Percentiles rank a stretch among this genome's conserved stretches.
Evolutionary conservation across 1,284 basidiomycete genomes (phyloP).

Genomic region (Melampsora americana): DNA sequence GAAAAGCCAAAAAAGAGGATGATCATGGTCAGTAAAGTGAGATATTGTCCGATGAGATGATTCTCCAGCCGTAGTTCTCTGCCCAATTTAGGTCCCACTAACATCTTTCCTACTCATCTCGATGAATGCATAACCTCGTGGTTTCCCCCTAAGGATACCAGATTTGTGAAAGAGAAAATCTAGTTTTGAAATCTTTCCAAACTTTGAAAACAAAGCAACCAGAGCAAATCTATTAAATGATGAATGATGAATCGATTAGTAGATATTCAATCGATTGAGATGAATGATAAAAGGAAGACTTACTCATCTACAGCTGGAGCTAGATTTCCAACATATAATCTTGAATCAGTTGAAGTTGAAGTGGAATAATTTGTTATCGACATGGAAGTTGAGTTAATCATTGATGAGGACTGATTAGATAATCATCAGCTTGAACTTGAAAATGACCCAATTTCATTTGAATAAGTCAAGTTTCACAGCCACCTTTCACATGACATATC

Average conservation of each 20-base stretch:
- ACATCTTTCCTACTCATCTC: slow-evolving; percentile 77
- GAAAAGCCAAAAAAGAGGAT: neutral
- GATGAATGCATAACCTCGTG: slow-evolving; percentile 89
- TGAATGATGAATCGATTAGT: neutral
- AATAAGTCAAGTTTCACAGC: too few relatives aligned
- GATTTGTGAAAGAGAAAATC: slow-evolving; percentile 94
- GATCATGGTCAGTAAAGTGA: slow-evolving; percentile 3
- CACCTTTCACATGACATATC: too few relatives aligned
- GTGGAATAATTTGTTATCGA: neutral
- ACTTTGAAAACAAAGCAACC: slow-evolving; percentile 82
- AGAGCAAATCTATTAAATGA: slow-evolving; percentile 67
- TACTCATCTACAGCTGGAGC: slow-evolving; percentile 84
- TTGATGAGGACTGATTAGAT: too few relatives aligned
- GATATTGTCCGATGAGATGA: neutral
- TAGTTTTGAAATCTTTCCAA: slow-evolving; percentile 83
- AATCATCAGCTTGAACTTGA: too few relatives aligned
- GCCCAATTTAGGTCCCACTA: slow-evolving; percentile 55
- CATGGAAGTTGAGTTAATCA: neutral
- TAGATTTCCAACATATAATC: slow-evolving; percentile 88
- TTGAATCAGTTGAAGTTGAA: slow-evolving; percentile 47
- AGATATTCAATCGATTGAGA: neutral
- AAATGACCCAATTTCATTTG: too few relatives aligned
- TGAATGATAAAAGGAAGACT: slow-evolving; percentile 51
- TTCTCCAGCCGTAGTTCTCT: neutral
- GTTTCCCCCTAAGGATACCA: slow-evolving; percentile 81